These are phyloP conservation scores for Zasmidium citrigriseum DNA, from an alignment of 2,329 filamentous ascomycete species.

Conservation along the genomic window DNA sequence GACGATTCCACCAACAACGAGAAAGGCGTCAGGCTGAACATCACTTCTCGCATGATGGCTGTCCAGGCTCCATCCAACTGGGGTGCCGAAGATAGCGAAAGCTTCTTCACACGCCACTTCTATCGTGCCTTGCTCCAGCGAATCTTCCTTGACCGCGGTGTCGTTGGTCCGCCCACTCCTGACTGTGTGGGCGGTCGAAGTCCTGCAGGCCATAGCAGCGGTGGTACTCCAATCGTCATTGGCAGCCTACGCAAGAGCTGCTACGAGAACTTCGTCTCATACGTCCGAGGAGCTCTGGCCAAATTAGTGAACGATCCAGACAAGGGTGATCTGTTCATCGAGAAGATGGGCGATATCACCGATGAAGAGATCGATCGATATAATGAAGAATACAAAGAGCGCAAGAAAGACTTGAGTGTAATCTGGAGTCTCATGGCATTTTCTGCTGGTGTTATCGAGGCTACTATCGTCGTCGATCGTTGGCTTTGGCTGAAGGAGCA, in stretches of 20 bases:
- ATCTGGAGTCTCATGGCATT: conserved; percentile 97
- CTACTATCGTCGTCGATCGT: conserved; percentile 84
- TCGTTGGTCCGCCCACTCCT: conserved; percentile 62
- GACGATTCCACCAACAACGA: conserved; percentile 31
- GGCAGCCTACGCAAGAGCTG: conserved; percentile 79
- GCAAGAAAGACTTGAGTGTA: conserved; percentile 79
- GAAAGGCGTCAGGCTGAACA: conserved; percentile 78
- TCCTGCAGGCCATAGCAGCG: conserved; percentile 38
- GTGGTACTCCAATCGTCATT: conserved; percentile 75
- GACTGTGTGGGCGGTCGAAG: conserved; percentile 31
- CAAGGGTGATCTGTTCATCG: conserved; percentile 60
- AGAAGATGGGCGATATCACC: conserved; percentile 67
- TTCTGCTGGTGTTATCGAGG: conserved; percentile 84
- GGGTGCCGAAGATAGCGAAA: conserved; percentile 75
- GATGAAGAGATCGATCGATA: conserved; percentile 77
- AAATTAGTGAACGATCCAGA: conserved; percentile 69
- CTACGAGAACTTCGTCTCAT: conserved; percentile 72
- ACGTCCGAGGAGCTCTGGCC: conserved; percentile 75
- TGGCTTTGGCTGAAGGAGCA: conserved; percentile 88
- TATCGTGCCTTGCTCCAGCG: conserved; percentile 88
- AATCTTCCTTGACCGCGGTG: conserved; percentile 82
- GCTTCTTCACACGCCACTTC: conserved; percentile 91
- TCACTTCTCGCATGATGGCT: conserved; percentile 97
- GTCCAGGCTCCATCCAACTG: conserved; percentile 95
- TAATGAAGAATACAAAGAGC: conserved; percentile 61